These are phyloP conservation scores for Citrus sp. DNA, from an alignment of 345 rosid genomes.

Conservation along the genomic window DNA sequence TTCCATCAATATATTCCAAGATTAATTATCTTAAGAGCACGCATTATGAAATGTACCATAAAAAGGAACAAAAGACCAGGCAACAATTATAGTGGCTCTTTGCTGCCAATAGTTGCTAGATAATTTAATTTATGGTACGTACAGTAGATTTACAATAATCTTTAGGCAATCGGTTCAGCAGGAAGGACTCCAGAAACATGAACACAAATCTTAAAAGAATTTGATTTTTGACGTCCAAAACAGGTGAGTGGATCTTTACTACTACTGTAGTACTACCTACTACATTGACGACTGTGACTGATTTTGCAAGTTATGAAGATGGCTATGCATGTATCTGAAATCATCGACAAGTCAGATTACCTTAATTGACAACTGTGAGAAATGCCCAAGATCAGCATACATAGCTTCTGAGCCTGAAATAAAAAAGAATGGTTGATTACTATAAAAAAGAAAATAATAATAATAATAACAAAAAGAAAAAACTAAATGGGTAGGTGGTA, in stretches of 20 bases:
- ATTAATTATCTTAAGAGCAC: not conserved
- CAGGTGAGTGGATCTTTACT: not conserved
- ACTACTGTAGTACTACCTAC: too few relatives aligned
- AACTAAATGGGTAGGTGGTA: not conserved
- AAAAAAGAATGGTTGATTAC: not conserved
- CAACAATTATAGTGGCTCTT: not conserved
- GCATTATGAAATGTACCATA: not conserved
- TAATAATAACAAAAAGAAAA: not conserved
- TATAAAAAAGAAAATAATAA: not conserved
- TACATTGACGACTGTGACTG: not conserved
- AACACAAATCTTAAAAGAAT: not conserved
- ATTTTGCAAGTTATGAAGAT: not conserved
- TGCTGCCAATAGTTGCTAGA: not conserved
- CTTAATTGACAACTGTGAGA: slow-evolving; percentile 87
- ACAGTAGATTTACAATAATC: not conserved
- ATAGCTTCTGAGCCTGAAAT: slow-evolving; percentile 92
- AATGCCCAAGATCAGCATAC: slow-evolving; percentile 99
- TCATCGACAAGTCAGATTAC: slow-evolving; percentile 27
- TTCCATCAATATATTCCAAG: not conserved
- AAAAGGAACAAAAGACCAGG: not conserved
- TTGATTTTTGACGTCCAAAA: not conserved
- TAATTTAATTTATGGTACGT: not conserved
- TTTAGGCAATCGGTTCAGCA: not conserved
- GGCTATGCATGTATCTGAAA: not conserved
- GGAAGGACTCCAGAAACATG: not conserved